These are phyloP conservation scores for Teunomyces atbi DNA, from an alignment of 805 yeast genomes.

Conservation along the genomic window DNA sequence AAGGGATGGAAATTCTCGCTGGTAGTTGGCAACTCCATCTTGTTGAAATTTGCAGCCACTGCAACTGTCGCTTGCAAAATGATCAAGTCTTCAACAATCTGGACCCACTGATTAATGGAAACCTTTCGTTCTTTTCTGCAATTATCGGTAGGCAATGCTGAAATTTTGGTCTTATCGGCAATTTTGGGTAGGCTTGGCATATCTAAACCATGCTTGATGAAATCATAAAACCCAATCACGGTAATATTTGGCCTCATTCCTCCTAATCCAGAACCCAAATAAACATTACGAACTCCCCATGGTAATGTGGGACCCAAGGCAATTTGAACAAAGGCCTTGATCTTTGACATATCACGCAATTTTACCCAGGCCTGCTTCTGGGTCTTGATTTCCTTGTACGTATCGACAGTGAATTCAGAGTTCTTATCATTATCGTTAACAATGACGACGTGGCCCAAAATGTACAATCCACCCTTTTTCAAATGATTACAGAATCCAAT, in stretches of 20 bases:
- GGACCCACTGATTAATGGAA: constrained; percentile 82
- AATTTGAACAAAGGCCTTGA: constrained; percentile 93
- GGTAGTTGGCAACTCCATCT: constrained; percentile 60
- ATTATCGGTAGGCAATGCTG: constrained; percentile 69
- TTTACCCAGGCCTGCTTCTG: constrained; percentile 83
- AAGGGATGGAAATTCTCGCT: constrained; percentile 17
- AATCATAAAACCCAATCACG: constrained; percentile 84
- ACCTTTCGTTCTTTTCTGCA: constrained; percentile 71
- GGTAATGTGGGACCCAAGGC: constrained; percentile 82
- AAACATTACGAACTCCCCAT: constrained; percentile 95
- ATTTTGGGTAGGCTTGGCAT: constrained; percentile 19
- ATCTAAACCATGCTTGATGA: constrained; percentile 41
- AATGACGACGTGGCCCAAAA: constrained; percentile 87
- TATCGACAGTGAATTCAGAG: constrained; percentile 42
- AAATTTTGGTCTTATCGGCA: constrained; percentile 14
- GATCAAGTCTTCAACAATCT: constrained; percentile 84
- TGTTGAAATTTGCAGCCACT: constrained; percentile 82
- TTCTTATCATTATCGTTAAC: constrained; percentile 30
- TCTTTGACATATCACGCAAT: constrained; percentile 69
- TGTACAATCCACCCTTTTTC: constrained; percentile 92
- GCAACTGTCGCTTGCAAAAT: constrained; percentile 90
- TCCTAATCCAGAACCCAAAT: constrained; percentile 92
- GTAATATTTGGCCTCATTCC: constrained; percentile 98
- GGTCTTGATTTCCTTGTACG: constrained; percentile 64
- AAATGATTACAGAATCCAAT: constrained; percentile 91